Base-by-base conservation (phyloP, 768 basidiomycete species). In the Termitomyces sp. region DNA sequence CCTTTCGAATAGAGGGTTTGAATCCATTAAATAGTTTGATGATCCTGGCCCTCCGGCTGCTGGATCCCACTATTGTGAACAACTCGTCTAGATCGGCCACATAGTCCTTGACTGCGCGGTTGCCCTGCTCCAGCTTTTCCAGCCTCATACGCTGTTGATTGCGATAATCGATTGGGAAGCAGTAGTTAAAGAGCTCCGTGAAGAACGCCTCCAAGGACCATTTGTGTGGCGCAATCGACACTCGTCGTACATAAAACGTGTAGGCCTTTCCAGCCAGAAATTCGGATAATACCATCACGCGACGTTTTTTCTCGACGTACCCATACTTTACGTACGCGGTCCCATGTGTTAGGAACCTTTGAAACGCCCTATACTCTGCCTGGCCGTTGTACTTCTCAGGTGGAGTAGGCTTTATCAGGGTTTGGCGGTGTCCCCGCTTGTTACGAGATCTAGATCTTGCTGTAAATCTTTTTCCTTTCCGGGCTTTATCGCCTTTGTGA, bases 401-500 rank as follows among this genome's bases (percentile, higher is more conserved):
- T 8, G 33, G 33, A 1, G 33, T 33, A 1, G 33, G 33, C 9
- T 33, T 33, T 8, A 33, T 33, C 4, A 33, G 9, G 33, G 33
- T 33, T 1, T 4, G 23, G 0, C 5, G 4, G 0, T 16, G 12
- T 14, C 16, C 28, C 1, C 7, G 13, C 5, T 13, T 23, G 2
- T 6, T 1, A 1, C n/a, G 47, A 0, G 6, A 48, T 26, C 13
- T 48, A 5, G 28, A 28, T 0, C 44, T 0, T 6, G n/a, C 13
- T 10, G 1, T 23, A n/a, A 20, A 10, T 12, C 8, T 12, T 20
- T 44, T 44, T 1, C 44, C 44, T 4, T 12, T 44, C n/a, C 4
- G 6, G 41, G 41, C 1, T n/a, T 6, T 43, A 0, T 46, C 13
- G 4, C 20, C 5, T 0, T 3, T 16, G 0, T 6, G 9, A 1